A percentile compares a stretch with the other conserved stretches of the same genome.
Evolutionary conservation across 2,329 filamentous ascomycete genomes (phyloP).

Genomic region (Calycina herbarum): DNA sequence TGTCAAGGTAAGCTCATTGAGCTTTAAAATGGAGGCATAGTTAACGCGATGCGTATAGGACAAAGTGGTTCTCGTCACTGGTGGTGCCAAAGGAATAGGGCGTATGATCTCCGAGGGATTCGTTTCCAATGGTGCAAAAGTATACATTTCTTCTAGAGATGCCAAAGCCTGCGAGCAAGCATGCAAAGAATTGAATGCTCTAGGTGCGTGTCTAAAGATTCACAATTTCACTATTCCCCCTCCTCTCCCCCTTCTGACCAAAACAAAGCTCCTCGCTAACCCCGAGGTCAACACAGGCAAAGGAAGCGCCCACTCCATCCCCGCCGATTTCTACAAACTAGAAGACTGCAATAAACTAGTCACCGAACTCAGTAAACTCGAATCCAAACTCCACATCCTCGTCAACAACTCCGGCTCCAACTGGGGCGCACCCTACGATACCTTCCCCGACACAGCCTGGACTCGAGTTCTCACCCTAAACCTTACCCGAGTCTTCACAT

Average conservation of each 20-base stretch:
- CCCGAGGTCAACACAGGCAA: conserved; percentile 34
- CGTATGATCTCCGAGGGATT: conserved; percentile 68
- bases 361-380: conserved; percentile 53
- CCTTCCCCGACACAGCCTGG: conserved; percentile 60
- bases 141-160: conserved; percentile 69
- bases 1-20: conserved; percentile 51
- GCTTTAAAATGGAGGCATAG: neutral
- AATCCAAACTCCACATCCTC: conserved; percentile 58
- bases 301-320: conserved; percentile 59
- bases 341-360: conserved; percentile 58
- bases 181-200: conserved; percentile 54
- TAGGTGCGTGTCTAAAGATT: conserved; percentile 40
- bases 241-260: neutral
- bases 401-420: conserved; percentile 67
- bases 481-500: conserved; percentile 65
- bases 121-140: conserved; percentile 63
- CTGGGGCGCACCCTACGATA: conserved; percentile 61
- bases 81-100: conserved; percentile 62
- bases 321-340: conserved; percentile 63
- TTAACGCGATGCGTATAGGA: no score
- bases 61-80: conserved; percentile 60
- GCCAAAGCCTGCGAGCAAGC: conserved; percentile 61
- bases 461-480: conserved; percentile 58
- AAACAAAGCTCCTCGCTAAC: neutral
- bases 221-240: neutral